Percentiles rank a stretch among this genome's conserved stretches.
phyloP scores from a whole-genome alignment of 768 basidiomycete genomes.

The Mycena rebaudengoi region DNA sequence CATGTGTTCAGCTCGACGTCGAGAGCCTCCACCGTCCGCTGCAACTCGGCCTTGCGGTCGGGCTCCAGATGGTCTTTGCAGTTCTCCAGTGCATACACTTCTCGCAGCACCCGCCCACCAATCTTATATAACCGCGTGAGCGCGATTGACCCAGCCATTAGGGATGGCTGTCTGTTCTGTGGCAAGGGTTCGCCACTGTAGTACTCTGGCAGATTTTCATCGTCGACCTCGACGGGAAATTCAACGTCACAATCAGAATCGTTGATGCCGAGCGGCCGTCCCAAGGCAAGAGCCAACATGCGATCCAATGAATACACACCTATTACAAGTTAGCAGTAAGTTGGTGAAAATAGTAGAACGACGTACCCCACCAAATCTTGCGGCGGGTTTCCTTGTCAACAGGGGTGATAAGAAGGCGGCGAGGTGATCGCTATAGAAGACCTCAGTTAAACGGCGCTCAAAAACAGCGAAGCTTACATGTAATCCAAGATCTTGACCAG shows the following conservation, averaged over 20 bases:
- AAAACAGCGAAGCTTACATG: conserved; percentile 66
- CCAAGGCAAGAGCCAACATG: conserved; percentile 91
- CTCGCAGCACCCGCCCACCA: conserved; percentile 80
- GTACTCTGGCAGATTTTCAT: conserved; percentile 77
- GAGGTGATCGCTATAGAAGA: conserved; percentile 85
- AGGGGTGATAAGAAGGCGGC: conserved; percentile 70
- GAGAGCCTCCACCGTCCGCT: conserved; percentile 78
- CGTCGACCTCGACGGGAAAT: conserved; percentile 83
- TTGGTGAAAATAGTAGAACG: too few species aligned
- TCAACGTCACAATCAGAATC: conserved; percentile 93
- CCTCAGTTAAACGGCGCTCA: too few species aligned
- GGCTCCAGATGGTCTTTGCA: conserved; percentile 79
- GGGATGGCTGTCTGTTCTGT: conserved; percentile 63
- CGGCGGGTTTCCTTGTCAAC: conserved; percentile 90
- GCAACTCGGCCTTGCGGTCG: conserved; percentile 79
- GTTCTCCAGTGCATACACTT: conserved; percentile 84
- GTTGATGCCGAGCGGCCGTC: conserved; percentile 87
- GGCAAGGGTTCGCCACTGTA: conserved; percentile 69
- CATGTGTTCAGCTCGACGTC: conserved; percentile 83
- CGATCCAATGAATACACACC: conserved; percentile 89
- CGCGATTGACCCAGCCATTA: conserved; percentile 86
- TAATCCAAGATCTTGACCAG: conserved; percentile 90
- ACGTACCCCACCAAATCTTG: conserved; percentile 97
- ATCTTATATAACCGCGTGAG: conserved; percentile 85
- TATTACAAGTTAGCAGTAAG: too few species aligned